Conservation (phyloP, 805 yeast genomes). For the Diddensiella santjacobensis region DNA sequence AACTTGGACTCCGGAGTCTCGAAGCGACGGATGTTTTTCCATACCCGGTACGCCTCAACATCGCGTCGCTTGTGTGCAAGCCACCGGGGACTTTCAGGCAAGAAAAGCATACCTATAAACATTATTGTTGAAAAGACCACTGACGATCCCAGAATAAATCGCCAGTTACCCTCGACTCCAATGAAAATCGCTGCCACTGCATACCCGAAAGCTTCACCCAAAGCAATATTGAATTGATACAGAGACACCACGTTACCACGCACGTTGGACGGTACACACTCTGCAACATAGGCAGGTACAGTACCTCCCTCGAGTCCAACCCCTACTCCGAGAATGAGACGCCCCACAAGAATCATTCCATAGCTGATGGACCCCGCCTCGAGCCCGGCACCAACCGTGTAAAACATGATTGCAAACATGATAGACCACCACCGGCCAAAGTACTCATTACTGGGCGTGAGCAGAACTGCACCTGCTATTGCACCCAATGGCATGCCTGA, state of each 20-base stretch:
- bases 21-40: conserved; percentile 54
- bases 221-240: conserved; percentile 61
- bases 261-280: conserved; percentile 53
- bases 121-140: conserved; percentile 53
- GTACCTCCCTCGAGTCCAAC: conserved; percentile 65
- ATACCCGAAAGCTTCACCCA: conserved; percentile 64
- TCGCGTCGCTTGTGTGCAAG: conserved; percentile 47
- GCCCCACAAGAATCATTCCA: conserved; percentile 54
- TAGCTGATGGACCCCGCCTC: conserved; percentile 49
- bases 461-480: conserved; percentile 55
- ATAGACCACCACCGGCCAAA: conserved; percentile 56
- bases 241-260: conserved; percentile 60
- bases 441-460: conserved; percentile 54
- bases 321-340: conserved; percentile 59
- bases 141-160: conserved; percentile 63
- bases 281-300: conserved; percentile 60
- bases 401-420: conserved; percentile 54
- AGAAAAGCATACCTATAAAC: conserved; percentile 48
- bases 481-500: conserved; percentile 70
- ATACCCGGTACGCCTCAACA: conserved; percentile 52
- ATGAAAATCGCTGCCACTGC: conserved; percentile 61
- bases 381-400: conserved; percentile 57
- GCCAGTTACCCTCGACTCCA: conserved; percentile 56
- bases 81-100: conserved; percentile 63
- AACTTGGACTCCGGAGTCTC: conserved; percentile 41